A percentile compares a stretch with the other conserved stretches of the same genome.
Evolutionary conservation across 176 grass and related monocot species (phyloP).

Genomic region (Alopecurus myosuroides): DNA sequence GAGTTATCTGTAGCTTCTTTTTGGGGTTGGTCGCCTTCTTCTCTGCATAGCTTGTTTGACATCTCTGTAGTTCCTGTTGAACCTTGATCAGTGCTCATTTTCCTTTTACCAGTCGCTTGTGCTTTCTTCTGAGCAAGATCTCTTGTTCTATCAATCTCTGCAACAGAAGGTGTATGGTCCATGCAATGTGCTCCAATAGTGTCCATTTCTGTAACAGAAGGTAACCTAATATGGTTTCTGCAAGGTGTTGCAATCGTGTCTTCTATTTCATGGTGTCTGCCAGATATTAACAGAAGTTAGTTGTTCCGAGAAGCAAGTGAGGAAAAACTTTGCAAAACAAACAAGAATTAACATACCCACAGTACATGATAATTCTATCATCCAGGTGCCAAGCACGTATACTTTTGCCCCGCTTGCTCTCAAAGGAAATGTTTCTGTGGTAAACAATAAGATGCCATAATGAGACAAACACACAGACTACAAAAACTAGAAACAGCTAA

Average conservation of each 20-base stretch:
- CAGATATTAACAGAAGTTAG: conserved; percentile 21
- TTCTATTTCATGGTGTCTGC: conserved; percentile 47
- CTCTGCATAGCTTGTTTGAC: background rate
- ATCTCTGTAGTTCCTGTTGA: background rate
- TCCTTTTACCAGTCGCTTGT: background rate
- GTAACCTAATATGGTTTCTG: conserved; percentile 53
- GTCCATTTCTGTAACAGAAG: conserved; percentile 9
- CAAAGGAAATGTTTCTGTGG: conserved; percentile 39
- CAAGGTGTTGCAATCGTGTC: conserved; percentile 23
- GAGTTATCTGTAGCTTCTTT: background rate
- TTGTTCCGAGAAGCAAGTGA: background rate
- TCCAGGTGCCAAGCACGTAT: background rate
- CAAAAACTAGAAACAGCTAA: background rate
- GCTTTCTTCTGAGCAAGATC: conserved; percentile 33
- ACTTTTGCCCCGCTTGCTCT: background rate
- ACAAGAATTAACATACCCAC: conserved; percentile 20
- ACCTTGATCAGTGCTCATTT: background rate
- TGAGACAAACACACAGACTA: background rate
- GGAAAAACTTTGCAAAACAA: conserved; percentile 8
- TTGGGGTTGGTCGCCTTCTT: background rate
- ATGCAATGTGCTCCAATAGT: conserved; percentile 30
- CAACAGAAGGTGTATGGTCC: conserved; percentile 40
- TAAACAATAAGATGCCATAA: background rate
- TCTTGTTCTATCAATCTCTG: background rate
- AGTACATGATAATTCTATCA: conserved; percentile 37